These are phyloP conservation scores for Scleroderma citrinum DNA, from an alignment of 768 basidiomycete genomes.

Conservation along the genomic window DNA sequence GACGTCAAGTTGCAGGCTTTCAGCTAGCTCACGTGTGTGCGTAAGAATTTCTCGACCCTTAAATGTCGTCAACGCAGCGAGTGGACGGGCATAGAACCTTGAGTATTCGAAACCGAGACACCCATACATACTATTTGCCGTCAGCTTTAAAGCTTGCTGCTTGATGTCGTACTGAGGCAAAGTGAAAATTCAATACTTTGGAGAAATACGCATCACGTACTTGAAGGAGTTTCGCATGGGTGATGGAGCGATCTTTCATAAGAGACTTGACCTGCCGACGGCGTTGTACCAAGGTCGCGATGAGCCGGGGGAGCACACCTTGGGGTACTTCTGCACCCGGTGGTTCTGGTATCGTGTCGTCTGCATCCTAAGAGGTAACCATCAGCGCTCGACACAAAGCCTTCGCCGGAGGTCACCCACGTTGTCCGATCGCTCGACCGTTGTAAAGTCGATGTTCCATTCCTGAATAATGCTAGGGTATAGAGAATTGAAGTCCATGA, in stretches of 20 bases:
- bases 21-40: conserved; percentile 87
- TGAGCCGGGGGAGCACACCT: conserved; percentile 94
- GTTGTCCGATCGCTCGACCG: conserved; percentile 69
- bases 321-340: conserved; percentile 65
- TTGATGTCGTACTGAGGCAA: conserved; percentile 83
- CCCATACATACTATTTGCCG: conserved; percentile 99
- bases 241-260: conserved; percentile 83
- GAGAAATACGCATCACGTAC: conserved; percentile 33
- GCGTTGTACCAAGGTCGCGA: conserved; percentile 90
- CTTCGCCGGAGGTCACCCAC: conserved; percentile 28
- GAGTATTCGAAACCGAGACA: conserved; percentile 98
- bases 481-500: conserved; percentile 99
- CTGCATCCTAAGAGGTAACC: conserved; percentile 38
- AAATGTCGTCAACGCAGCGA: conserved; percentile 96
- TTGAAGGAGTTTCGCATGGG: conserved; percentile 76
- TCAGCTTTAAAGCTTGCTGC: conserved; percentile 94
- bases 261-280: conserved; percentile 86
- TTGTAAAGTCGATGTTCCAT: conserved; percentile 99
- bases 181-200: neutral
- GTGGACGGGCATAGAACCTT: conserved; percentile 90
- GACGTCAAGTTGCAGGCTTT: conserved; percentile 84
- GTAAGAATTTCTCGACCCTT: conserved; percentile 97
- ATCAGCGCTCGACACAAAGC: neutral
- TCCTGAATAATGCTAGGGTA: conserved; percentile 99
- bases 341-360: conserved; percentile 88